Conservation (phyloP, 345 rosid species). For the Populus deltoides region DNA sequence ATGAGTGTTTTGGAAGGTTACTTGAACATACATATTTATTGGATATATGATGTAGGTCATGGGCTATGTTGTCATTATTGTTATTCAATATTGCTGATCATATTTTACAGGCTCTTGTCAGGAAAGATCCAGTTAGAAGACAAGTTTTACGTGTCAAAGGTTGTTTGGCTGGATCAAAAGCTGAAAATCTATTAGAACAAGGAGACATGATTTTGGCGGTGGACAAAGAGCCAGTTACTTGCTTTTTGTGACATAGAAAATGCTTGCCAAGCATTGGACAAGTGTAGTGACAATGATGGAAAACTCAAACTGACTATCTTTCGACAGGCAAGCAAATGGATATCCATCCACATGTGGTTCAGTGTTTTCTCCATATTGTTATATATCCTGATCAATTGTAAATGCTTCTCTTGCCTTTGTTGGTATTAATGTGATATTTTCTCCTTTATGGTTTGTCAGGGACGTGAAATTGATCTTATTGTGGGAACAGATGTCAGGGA, state of each 20-base stretch:
- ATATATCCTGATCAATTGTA: background rate
- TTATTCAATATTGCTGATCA: background rate
- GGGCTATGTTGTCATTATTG: background rate
- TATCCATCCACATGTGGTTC: background rate
- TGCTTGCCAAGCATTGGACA: constrained; percentile 66
- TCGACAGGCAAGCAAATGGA: constrained; percentile 56
- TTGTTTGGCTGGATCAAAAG: constrained; percentile 91
- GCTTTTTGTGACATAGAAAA: constrained; percentile 84
- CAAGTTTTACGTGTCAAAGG: constrained; percentile 91
- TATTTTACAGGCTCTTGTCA: constrained; percentile 61
- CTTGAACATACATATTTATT: no score
- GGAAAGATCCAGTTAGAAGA: constrained; percentile 81
- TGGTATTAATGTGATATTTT: background rate
- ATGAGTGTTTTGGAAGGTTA: no score
- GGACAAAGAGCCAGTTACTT: constrained; percentile 82
- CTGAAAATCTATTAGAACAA: constrained; percentile 74
- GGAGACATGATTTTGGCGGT: constrained; percentile 96
- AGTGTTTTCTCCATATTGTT: background rate
- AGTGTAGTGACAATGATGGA: constrained; percentile 43
- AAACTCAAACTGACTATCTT: constrained; percentile 70
- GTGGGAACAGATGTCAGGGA: constrained; percentile 87
- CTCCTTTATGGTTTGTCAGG: constrained; percentile 46
- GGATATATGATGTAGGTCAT: no score
- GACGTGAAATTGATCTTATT: constrained; percentile 61
- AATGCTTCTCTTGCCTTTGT: background rate